Base-by-base conservation (phyloP, 2,329 filamentous ascomycete genomes). In the Thelonectria rubi region DNA sequence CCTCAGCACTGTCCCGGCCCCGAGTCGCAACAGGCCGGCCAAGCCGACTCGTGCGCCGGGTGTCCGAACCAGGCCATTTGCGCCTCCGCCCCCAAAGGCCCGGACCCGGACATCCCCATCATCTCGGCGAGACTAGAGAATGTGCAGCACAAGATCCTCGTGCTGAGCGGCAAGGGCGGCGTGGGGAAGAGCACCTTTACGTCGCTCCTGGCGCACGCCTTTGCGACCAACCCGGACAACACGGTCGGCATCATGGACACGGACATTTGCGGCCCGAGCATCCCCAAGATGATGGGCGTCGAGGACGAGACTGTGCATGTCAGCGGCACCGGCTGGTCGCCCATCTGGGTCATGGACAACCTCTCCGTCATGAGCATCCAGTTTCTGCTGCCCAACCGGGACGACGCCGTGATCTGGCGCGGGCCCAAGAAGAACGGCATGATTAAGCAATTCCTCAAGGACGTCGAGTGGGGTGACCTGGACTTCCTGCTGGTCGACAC, bases 281-380 rank as follows among this genome's bases (percentile, higher is more conserved):
- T 99, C 72, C 95, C 95, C 18, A 97, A 97, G 81, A 98, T 99
- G 94, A 94, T 99, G 89, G 95, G 95, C 34, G 94, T 97, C 1
- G 94, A 97, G 77, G 82, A 88, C 24, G 94, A 99, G 79, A 97
- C 91, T 1, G 95, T 99, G 54, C 95, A 99, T 76, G 88, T 97
- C 55, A 95, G 90, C 74, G 90, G 87, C 55, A 87, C 90, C 1
- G 95, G 95, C 2, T 97, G 94, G 95, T 93, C 91, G 73, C 95
- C 95, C 0, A 94, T 98, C 14, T 98, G 94, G 92, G 94, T 97
- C 15, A 86, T 89, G 70, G 95, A 98, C 71, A 99, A 98, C 71
- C 82, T 99, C 3, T 92, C 91, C 2, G 93, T 97, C 52, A 98
- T 99, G 94, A 95, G 91, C 72, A 93, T 99, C 66, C 95, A 99